Conservation (phyloP, 345 rosid genomes). For the Gynandropsis gynandra region DNA sequence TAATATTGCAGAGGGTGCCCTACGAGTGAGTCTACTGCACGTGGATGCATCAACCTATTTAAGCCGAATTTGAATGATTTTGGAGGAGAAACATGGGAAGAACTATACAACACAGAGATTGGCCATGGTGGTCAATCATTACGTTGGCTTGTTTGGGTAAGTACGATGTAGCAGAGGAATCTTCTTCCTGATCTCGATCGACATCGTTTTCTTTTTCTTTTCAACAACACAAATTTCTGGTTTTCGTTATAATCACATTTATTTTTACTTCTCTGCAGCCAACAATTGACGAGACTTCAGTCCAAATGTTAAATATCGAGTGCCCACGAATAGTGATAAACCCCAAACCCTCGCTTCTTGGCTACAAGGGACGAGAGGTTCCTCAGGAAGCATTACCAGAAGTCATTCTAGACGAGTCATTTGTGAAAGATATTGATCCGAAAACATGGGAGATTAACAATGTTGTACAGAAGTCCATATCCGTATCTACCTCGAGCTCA, state of each 20-base stretch:
- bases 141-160: conserved; percentile 92
- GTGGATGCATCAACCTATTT: conserved; percentile 53
- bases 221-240: no score
- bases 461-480: conserved; percentile 24
- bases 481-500: conserved; percentile 27
- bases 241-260: neutral
- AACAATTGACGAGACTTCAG: conserved; percentile 50
- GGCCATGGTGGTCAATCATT: conserved; percentile 68
- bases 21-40: conserved; percentile 60
- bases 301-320: conserved; percentile 48
- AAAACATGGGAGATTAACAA: conserved; percentile 45
- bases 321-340: conserved; percentile 77
- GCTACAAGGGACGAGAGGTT: conserved; percentile 40
- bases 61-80: conserved; percentile 64
- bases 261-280: conserved; percentile 42
- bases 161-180: conserved; percentile 16
- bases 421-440: conserved; percentile 56
- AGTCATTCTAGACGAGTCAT: conserved; percentile 46
- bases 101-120: conserved; percentile 60
- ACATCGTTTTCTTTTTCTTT: neutral
- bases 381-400: conserved; percentile 60
- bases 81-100: conserved; percentile 91
- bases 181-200: conserved; percentile 7
- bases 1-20: conserved; percentile 89
- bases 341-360: conserved; percentile 62